These are phyloP conservation scores for Chaetomium fimeti DNA, from an alignment of 495 filamentous ascomycete species.

Conservation along the genomic window DNA sequence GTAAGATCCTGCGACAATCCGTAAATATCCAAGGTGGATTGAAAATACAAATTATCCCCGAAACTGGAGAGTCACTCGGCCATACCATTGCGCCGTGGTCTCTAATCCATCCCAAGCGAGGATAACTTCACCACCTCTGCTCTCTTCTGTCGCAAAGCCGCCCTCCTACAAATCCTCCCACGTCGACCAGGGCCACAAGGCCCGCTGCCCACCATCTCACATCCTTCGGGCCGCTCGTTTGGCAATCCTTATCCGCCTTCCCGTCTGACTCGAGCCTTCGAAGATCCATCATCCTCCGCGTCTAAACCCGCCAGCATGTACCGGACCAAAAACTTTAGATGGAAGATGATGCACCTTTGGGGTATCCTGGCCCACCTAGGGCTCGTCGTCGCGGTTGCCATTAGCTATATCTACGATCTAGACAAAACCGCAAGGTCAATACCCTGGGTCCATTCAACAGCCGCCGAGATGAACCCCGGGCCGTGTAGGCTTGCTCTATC, in stretches of 20 bases:
- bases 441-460: neutral
- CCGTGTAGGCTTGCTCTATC: constrained; percentile 5
- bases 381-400: constrained; percentile 24
- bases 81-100: neutral
- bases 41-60: neutral
- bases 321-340: constrained; percentile 32
- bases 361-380: constrained; percentile 32
- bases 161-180: neutral
- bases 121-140: neutral
- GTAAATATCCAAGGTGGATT: neutral
- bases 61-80: neutral
- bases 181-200: neutral
- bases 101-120: neutral
- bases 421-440: constrained; percentile 1
- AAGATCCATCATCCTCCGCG: neutral
- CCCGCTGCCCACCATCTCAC: neutral
- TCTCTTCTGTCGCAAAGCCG: too few relatives aligned
- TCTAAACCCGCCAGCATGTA: constrained; percentile 25
- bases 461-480: neutral
- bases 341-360: constrained; percentile 33
- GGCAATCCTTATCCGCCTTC: neutral
- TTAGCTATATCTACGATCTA: constrained; percentile 29
- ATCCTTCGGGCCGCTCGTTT: neutral
- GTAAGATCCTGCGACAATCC: neutral
- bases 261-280: neutral